Conservation (phyloP, 73 alveolate genomes). For the Uronychia binucleata region DNA sequence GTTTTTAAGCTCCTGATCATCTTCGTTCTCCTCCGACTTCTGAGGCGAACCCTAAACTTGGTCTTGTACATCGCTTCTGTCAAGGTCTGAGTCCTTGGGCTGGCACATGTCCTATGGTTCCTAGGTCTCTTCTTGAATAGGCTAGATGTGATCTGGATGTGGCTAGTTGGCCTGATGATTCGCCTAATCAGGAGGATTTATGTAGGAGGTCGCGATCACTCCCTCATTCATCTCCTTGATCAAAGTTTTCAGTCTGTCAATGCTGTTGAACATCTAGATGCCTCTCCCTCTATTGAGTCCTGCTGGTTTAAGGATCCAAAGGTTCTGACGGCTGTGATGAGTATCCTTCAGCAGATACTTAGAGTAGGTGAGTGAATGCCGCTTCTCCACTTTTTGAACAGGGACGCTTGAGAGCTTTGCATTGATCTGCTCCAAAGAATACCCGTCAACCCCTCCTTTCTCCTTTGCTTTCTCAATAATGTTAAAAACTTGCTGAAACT, state of each 20-base stretch:
- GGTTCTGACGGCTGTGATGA: slow-evolving; percentile 44
- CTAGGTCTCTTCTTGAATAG: too few relatives aligned
- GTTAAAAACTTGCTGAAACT: slow-evolving; percentile 1
- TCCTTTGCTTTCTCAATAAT: slow-evolving; percentile 20
- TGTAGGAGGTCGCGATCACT: slow-evolving; percentile 2
- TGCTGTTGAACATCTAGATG: slow-evolving; percentile 64
- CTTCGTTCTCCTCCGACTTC: too few relatives aligned
- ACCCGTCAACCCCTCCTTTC: background rate
- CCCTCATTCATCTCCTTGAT: slow-evolving; percentile 63
- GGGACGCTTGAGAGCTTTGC: background rate
- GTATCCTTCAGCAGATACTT: background rate
- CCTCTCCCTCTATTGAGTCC: slow-evolving; percentile 87
- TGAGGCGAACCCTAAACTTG: too few relatives aligned
- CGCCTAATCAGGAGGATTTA: slow-evolving; percentile 6
- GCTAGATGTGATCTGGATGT: too few relatives aligned
- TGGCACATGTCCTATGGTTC: too few relatives aligned
- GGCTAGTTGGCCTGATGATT: too few relatives aligned
- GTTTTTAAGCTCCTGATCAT: background rate
- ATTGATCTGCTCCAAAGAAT: background rate
- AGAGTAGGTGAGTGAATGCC: background rate
- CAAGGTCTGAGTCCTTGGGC: too few relatives aligned
- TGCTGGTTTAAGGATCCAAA: slow-evolving; percentile 87
- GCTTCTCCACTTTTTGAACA: background rate
- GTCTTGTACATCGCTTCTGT: too few relatives aligned
- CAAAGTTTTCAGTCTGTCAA: slow-evolving; percentile 56